Evolutionary conservation across 306 rosid genomes (phyloP).

Genomic region (Herpetospermum pedunculosum): DNA sequence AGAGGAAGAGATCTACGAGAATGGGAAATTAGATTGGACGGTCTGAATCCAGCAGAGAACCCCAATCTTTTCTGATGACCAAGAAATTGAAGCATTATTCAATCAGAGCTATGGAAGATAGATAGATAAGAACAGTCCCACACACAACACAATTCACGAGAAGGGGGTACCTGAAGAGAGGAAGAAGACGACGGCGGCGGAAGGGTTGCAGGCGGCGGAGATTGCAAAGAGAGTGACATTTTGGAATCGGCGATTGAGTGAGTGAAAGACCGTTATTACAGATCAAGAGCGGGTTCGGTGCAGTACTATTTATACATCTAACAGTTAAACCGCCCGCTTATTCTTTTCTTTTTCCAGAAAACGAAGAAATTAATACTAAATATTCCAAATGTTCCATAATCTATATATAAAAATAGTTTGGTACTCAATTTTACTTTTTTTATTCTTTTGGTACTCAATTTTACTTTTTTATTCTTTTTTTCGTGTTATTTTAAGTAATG

Average conservation of each 20-base stretch:
- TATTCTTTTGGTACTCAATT: no score
- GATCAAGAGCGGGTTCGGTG: background rate
- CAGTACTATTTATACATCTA: no score
- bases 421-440: no score
- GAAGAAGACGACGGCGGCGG: slow-evolving; percentile 44
- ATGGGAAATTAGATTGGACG: slow-evolving; percentile 21
- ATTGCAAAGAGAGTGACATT: slow-evolving; percentile 52
- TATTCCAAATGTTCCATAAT: no score
- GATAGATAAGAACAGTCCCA: background rate
- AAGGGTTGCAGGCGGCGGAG: slow-evolving; percentile 50
- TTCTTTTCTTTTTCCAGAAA: no score
- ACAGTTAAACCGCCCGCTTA: no score
- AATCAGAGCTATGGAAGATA: background rate
- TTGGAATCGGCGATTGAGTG: background rate
- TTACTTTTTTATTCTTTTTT: no score
- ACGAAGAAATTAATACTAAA: no score
- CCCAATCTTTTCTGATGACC: slow-evolving; percentile 26
- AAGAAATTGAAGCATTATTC: background rate
- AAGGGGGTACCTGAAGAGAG: slow-evolving; percentile 26
- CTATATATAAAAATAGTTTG: no score
- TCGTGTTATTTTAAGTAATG: no score
- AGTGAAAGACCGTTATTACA: background rate
- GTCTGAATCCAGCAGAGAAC: slow-evolving; percentile 26
- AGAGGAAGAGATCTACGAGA: slow-evolving; percentile 24
- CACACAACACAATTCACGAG: background rate